These are phyloP conservation scores for Lasiodiplodia sp. DNA, from an alignment of 2,329 filamentous ascomycete species.

Conservation along the genomic window DNA sequence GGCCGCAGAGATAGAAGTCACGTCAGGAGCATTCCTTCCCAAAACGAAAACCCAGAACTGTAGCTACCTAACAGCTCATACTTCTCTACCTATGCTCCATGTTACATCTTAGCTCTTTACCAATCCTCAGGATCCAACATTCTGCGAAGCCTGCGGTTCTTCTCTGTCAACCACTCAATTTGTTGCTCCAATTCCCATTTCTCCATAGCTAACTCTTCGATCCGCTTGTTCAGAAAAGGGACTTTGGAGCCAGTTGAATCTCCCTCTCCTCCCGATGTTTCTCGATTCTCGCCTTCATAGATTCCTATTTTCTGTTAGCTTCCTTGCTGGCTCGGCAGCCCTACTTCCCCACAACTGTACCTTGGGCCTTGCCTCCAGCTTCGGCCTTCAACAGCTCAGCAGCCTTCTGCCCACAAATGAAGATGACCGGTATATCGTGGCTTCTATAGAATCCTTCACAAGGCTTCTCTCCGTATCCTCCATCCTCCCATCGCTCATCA, in stretches of 20 bases:
- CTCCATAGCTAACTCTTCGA: background rate
- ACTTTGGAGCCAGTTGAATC: background rate
- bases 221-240: background rate
- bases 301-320: background rate
- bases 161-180: conserved; percentile 6
- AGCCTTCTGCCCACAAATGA: background rate
- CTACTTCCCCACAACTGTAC: background rate
- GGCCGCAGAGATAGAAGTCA: background rate
- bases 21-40: background rate
- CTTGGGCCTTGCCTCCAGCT: background rate
- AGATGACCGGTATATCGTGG: background rate
- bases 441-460: background rate
- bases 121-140: background rate
- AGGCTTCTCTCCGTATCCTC: background rate
- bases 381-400: background rate
- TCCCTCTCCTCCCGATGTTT: background rate
- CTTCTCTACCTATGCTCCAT: background rate
- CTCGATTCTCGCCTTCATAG: background rate
- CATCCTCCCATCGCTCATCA: background rate
- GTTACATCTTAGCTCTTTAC: background rate
- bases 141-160: background rate
- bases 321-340: background rate
- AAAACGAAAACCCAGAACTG: background rate
- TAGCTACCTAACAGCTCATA: background rate
- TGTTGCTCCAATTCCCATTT: background rate